Evolutionary conservation across 352 stramenopile species (phyloP).

Genomic region (Phytophthora parvispora): DNA sequence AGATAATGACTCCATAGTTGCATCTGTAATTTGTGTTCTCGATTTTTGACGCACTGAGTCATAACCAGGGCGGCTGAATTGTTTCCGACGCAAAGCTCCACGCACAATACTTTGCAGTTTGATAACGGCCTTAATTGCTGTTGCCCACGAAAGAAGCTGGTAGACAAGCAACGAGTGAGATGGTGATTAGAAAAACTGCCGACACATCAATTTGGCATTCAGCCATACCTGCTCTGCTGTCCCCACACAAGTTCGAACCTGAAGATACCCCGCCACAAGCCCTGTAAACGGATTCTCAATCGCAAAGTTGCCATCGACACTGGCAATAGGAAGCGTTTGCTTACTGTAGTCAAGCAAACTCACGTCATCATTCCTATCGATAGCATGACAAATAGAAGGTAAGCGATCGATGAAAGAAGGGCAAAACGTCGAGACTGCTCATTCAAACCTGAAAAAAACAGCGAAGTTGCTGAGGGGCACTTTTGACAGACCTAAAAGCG

Average conservation of each 20-base stretch:
- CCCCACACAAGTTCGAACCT: conserved; percentile 46
- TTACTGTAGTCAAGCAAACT: conserved; percentile 2
- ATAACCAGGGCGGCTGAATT: neutral
- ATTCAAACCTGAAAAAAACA: conserved; percentile 35
- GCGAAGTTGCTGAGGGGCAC: conserved; percentile 32
- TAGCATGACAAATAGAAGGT: neutral
- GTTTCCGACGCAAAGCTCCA: conserved; percentile 28
- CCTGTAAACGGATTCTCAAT: conserved; percentile 62
- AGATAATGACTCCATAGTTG: neutral
- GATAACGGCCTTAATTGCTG: conserved; percentile 31
- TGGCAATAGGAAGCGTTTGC: conserved; percentile 31
- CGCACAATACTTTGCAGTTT: conserved; percentile 48
- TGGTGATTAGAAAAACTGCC: neutral
- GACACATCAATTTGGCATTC: no score
- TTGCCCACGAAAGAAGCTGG: conserved; percentile 43
- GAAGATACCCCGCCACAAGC: conserved; percentile 38
- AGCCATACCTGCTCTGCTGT: conserved; percentile 63
- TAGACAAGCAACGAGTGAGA: neutral
- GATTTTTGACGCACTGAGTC: neutral
- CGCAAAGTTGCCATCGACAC: conserved; percentile 39
- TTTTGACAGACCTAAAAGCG: conserved; percentile 50
- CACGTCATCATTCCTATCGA: neutral
- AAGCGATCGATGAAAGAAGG: neutral
- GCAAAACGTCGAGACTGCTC: neutral
- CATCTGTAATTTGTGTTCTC: neutral